Percentiles rank a stretch among this genome's conserved stretches.
Evolutionary conservation across 2,329 filamentous ascomycete species (phyloP).

Genomic region (Ceratocystiopsis minuta): DNA sequence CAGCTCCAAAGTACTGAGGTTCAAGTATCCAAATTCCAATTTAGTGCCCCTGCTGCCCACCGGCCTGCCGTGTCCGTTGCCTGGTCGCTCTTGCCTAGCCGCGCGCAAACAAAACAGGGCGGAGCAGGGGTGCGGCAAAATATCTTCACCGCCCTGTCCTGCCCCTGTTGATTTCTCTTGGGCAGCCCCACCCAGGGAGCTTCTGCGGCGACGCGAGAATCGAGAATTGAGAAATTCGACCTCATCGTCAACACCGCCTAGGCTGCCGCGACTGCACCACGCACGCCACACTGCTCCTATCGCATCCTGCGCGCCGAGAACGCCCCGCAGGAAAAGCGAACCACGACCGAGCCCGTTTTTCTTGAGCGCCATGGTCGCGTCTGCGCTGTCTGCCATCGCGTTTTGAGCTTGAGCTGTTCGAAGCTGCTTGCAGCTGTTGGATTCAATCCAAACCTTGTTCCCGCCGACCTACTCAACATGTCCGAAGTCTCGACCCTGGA

Average conservation of each 20-base stretch:
- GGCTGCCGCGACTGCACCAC: too few species aligned
- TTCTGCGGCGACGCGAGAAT: constrained; percentile 6
- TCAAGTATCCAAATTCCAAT: neutral
- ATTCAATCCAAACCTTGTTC: too few species aligned
- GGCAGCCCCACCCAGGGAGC: constrained; percentile 4
- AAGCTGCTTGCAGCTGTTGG: too few species aligned
- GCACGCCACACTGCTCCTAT: too few species aligned
- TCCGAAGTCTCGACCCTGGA: constrained; percentile 55
- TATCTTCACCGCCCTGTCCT: constrained; percentile 5
- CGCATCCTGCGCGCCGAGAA: too few species aligned
- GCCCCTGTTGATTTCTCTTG: neutral
- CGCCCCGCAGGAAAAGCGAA: too few species aligned
- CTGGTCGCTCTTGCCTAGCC: constrained; percentile 3
- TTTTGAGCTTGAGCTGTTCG: neutral
- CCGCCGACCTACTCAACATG: constrained; percentile 32
- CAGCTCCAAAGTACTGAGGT: neutral
- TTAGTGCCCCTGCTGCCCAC: neutral
- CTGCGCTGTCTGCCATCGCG: neutral
- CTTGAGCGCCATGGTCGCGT: constrained; percentile 6
- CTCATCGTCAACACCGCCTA: too few species aligned
- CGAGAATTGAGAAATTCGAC: too few species aligned
- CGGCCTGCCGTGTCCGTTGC: constrained; percentile 3
- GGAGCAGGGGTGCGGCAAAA: constrained; percentile 4
- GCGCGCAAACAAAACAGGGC: constrained; percentile 3
- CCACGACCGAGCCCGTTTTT: neutral